A percentile compares a stretch with the other conserved stretches of the same genome.
Conservation (phyloP, 805 yeast species). For the Candida sithepensis region DNA sequence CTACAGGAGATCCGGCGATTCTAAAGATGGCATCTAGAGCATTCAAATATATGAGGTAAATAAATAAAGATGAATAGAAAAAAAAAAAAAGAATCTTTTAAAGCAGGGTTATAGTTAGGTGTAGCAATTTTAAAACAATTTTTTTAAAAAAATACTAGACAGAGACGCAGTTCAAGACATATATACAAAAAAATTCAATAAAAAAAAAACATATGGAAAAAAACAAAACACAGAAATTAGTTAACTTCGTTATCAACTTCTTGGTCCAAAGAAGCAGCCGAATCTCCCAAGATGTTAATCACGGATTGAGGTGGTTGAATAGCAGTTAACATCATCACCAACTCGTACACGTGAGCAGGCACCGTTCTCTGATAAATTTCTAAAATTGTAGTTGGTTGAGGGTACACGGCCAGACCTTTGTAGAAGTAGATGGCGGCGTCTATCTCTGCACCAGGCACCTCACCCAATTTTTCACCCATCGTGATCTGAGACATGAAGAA, state of each 20-base stretch:
- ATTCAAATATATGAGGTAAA: too few relatives aligned
- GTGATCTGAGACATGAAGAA: slow-evolving; percentile 82
- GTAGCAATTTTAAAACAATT: too few relatives aligned
- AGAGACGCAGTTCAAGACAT: neutral
- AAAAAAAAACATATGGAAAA: neutral
- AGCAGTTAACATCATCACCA: slow-evolving; percentile 84
- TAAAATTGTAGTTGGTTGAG: slow-evolving; percentile 89
- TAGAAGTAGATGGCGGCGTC: slow-evolving; percentile 89
- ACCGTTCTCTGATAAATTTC: slow-evolving; percentile 86
- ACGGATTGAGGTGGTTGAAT: slow-evolving; percentile 83
- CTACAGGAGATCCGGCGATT: neutral
- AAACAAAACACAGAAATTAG: neutral
- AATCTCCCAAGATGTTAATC: slow-evolving; percentile 57
- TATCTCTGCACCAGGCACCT: slow-evolving; percentile 61
- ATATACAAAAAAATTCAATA: neutral
- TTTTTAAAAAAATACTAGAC: too few relatives aligned
- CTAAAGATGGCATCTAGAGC: neutral
- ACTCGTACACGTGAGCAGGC: slow-evolving; percentile 77
- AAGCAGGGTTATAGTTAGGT: too few relatives aligned
- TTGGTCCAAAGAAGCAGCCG: slow-evolving; percentile 23
- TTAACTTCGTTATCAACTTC: slow-evolving; percentile 4
- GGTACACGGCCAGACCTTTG: slow-evolving; percentile 89
- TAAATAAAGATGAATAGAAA: too few relatives aligned
- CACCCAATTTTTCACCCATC: slow-evolving; percentile 76
- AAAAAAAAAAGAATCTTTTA: too few relatives aligned